phyloP scores from a whole-genome alignment of 306 rosid genomes.

The Glycyrrhiza uralensis region DNA sequence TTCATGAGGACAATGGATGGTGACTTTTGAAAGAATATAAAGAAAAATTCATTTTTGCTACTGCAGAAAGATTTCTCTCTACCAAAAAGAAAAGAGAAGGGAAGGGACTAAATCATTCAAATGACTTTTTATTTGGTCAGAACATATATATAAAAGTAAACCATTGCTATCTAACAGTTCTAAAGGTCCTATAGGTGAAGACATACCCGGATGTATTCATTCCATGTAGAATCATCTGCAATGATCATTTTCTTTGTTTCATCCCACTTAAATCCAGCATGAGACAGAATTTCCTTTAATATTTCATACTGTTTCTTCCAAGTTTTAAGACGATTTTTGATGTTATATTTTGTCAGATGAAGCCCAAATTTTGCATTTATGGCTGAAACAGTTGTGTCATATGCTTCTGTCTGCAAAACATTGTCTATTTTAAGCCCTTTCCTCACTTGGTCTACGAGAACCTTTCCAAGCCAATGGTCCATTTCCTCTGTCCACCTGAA shows the following conservation, averaged over 20 bases:
- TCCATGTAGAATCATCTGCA: slow-evolving; percentile 53
- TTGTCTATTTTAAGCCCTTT: slow-evolving; percentile 53
- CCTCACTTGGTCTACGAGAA: slow-evolving; percentile 48
- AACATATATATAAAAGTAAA: not conserved
- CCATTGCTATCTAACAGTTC: not conserved
- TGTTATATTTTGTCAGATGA: slow-evolving; percentile 45
- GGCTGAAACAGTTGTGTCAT: slow-evolving; percentile 41
- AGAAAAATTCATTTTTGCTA: not conserved
- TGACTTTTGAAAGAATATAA: slow-evolving; percentile 7
- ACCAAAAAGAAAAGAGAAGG: not conserved
- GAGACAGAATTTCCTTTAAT: slow-evolving; percentile 42
- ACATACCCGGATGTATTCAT: slow-evolving; percentile 48
- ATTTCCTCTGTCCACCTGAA: slow-evolving; percentile 56
- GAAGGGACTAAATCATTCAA: not conserved
- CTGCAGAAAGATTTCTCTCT: not conserved
- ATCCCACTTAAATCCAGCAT: slow-evolving; percentile 57
- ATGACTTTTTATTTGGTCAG: not conserved
- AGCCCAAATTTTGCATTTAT: slow-evolving; percentile 42
- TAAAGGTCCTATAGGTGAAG: not conserved
- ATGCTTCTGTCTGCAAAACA: slow-evolving; percentile 43
- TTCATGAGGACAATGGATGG: not conserved
- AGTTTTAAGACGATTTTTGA: slow-evolving; percentile 52
- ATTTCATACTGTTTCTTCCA: slow-evolving; percentile 49
- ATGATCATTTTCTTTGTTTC: slow-evolving; percentile 42
- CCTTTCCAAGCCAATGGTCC: slow-evolving; percentile 54